Evolutionary conservation across 73 alveolate species (phyloP).

Genomic region (Paramecium primaurelia): DNA sequence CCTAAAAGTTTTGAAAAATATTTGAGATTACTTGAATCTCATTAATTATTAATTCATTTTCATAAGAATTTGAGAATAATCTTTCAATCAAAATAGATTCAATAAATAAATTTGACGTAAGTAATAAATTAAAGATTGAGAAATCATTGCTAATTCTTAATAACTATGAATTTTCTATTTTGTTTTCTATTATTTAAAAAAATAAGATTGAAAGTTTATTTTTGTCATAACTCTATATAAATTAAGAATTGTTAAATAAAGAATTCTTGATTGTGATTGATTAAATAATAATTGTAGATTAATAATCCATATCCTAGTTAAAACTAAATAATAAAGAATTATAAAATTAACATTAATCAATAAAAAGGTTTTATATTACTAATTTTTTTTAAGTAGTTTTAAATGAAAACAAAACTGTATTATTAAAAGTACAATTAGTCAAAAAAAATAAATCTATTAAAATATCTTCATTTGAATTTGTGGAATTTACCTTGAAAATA

Average conservation of each 20-base stretch:
- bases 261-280: neutral
- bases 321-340: neutral
- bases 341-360: neutral
- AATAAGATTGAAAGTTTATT: neutral
- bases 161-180: neutral
- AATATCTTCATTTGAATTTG: too few species aligned
- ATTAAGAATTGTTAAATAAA: too few species aligned
- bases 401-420: neutral
- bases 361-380: neutral
- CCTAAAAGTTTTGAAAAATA: neutral
- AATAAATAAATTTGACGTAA: too few species aligned
- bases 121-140: neutral
- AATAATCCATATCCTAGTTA: too few species aligned
- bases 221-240: neutral
- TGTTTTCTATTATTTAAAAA: neutral
- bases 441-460: neutral
- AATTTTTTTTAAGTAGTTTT: neutral
- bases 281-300: neutral
- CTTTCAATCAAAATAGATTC: neutral
- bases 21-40: neutral
- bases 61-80: neutral
- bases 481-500: too few species aligned
- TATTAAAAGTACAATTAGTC: neutral
- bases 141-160: neutral
- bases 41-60: too few species aligned